phyloP scores from a whole-genome alignment of 2,329 filamentous ascomycete species.

The Trichoderma semiorbis region DNA sequence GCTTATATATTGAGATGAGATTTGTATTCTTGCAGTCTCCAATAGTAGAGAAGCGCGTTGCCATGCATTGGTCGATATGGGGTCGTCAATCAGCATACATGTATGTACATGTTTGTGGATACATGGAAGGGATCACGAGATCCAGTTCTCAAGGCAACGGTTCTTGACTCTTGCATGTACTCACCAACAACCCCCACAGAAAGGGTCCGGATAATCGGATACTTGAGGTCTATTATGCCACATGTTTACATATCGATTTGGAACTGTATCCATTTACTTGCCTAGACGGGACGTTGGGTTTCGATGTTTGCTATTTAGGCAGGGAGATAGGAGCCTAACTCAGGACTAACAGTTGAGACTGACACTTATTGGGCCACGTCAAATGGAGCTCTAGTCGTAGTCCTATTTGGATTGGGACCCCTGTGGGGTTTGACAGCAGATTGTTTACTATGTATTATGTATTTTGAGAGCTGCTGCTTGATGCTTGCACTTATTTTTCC shows the following conservation, averaged over 20 bases:
- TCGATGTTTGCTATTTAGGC: not conserved
- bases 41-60: not conserved
- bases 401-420: not conserved
- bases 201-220: not conserved
- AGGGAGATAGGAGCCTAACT: constrained; percentile 9
- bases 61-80: not conserved
- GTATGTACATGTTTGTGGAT: not conserved
- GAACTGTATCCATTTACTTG: not conserved
- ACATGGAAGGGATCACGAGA: not conserved
- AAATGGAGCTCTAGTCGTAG: not conserved
- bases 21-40: not conserved
- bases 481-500: not conserved
- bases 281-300: not conserved
- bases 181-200: not conserved
- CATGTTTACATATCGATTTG: not conserved
- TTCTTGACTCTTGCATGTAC: not conserved
- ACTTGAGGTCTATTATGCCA: not conserved
- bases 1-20: not conserved
- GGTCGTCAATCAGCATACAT: not conserved
- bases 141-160: not conserved
- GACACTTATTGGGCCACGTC: not conserved
- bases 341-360: not conserved
- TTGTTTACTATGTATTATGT: not conserved
- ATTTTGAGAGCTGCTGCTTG: not conserved
- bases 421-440: not conserved